These are phyloP conservation scores for Rickenella mellea DNA, from an alignment of 768 basidiomycete genomes.

Conservation along the genomic window DNA sequence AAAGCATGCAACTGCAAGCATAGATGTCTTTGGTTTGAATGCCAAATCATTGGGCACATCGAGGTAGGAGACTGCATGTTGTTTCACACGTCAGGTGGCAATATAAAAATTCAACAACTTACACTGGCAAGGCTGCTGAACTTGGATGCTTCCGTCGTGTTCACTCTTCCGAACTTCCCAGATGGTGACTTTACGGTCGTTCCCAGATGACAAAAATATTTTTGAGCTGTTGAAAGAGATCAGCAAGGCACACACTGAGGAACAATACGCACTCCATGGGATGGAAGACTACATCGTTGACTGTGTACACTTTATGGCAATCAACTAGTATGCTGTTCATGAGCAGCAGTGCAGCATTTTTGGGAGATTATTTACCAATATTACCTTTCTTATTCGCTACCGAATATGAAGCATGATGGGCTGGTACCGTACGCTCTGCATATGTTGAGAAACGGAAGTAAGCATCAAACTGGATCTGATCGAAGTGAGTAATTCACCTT, in stretches of 20 bases:
- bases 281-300: neutral
- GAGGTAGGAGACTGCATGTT: constrained; percentile 12
- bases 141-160: constrained; percentile 6
- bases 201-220: constrained; percentile 37
- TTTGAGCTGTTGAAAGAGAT: constrained; percentile 1
- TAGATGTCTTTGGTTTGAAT: constrained; percentile 30
- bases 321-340: neutral
- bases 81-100: too few species aligned
- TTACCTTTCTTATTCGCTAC: too few species aligned
- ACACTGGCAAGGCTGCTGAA: constrained; percentile 4
- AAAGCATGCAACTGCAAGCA: constrained; percentile 26
- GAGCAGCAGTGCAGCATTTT: too few species aligned
- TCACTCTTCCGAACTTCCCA: constrained; percentile 28
- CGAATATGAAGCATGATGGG: too few species aligned
- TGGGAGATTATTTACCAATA: too few species aligned
- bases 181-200: constrained; percentile 30
- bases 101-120: constrained; percentile 5
- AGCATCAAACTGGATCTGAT: neutral
- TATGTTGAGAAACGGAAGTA: neutral
- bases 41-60: constrained; percentile 32
- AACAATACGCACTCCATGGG: neutral
- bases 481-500: neutral
- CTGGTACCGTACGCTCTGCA: neutral
- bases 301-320: neutral
- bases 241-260: neutral